Conservation (phyloP, 2,329 filamentous ascomycete species). For the Parastagonospora nodorum region DNA sequence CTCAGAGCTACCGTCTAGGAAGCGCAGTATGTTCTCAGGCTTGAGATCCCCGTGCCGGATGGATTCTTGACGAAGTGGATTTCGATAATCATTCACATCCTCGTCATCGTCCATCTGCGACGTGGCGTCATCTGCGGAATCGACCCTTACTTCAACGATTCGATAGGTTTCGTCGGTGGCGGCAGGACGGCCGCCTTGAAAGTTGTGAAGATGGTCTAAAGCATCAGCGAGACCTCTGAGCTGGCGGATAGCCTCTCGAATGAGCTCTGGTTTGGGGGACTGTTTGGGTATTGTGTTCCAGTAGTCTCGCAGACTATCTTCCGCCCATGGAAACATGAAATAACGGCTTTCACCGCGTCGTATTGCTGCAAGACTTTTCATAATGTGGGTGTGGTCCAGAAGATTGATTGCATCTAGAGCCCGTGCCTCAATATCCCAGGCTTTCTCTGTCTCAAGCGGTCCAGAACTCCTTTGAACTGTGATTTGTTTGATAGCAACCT, state of each 20-base stretch:
- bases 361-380: slow-evolving; percentile 16
- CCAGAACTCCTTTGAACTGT: not conserved
- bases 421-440: slow-evolving; percentile 17
- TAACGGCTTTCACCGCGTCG: slow-evolving; percentile 18
- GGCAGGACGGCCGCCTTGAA: not conserved
- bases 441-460: slow-evolving; percentile 2
- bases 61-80: not conserved
- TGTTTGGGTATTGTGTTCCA: slow-evolving; percentile 12
- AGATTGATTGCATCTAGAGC: slow-evolving; percentile 12
- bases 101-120: not conserved
- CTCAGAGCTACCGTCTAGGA: not conserved
- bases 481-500: slow-evolving; percentile 19
- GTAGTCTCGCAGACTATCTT: slow-evolving; percentile 10
- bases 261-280: not conserved
- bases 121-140: not conserved
- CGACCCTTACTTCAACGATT: not conserved
- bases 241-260: slow-evolving; percentile 9
- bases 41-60: slow-evolving; percentile 29
- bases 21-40: slow-evolving; percentile 29
- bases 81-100: not conserved
- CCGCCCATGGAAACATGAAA: slow-evolving; percentile 29
- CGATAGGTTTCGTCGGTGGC: not conserved
- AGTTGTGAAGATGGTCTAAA: slow-evolving; percentile 15
- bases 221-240: slow-evolving; percentile 21
- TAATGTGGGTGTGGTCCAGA: slow-evolving; percentile 18